Conservation (phyloP, 345 rosid genomes). For the Murraya koenigii region DNA sequence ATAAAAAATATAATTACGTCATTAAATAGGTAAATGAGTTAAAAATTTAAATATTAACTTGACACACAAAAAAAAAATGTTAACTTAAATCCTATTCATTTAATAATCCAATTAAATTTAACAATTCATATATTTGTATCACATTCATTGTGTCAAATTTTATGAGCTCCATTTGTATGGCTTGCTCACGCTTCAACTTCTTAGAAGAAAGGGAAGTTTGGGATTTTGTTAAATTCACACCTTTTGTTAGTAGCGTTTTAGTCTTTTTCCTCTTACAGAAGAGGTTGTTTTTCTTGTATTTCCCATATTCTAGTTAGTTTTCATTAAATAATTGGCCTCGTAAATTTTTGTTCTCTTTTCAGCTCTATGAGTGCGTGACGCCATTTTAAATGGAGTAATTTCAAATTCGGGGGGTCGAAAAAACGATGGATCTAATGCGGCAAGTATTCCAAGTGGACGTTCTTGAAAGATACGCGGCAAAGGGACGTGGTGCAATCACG, state of each 20-base stretch:
- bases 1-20: too few relatives aligned
- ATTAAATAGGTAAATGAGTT: too few relatives aligned
- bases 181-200: background rate
- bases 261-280: background rate
- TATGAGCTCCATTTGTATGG: too few relatives aligned
- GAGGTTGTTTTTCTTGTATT: background rate
- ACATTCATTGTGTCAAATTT: too few relatives aligned
- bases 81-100: too few relatives aligned
- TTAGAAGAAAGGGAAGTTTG: background rate
- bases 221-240: background rate
- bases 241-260: background rate
- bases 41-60: too few relatives aligned
- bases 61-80: too few relatives aligned
- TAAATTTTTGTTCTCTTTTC: too few relatives aligned
- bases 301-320: background rate
- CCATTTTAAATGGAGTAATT: background rate
- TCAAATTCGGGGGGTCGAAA: background rate
- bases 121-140: too few relatives aligned
- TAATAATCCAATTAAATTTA: too few relatives aligned
- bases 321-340: background rate
- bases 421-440: slow-evolving; percentile 66
- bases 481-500: slow-evolving; percentile 81
- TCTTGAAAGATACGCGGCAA: slow-evolving; percentile 85
- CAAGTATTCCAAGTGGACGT: slow-evolving; percentile 87
- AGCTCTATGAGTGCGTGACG: background rate